Evolutionary conservation across 2,329 filamentous ascomycete genomes (phyloP).

Genomic region (Sporothrix sp.): DNA sequence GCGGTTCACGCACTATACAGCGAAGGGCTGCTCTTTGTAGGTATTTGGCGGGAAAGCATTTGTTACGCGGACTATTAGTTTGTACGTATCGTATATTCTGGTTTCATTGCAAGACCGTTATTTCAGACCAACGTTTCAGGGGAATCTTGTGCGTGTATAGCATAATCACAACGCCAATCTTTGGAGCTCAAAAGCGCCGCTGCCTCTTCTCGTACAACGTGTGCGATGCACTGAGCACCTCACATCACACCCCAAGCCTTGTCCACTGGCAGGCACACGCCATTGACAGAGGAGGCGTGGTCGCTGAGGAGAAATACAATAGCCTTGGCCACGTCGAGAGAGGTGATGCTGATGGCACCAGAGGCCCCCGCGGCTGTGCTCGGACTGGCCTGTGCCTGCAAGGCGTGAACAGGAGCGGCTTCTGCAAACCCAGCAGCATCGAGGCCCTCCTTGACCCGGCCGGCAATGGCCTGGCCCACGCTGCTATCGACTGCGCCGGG

Average conservation of each 20-base stretch:
- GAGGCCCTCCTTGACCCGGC: constrained; percentile 14
- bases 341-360: constrained; percentile 19
- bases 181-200: no score
- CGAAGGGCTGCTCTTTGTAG: no score
- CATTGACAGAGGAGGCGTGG: constrained; percentile 28
- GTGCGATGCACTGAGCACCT: no score
- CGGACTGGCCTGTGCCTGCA: constrained; percentile 20
- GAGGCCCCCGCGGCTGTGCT: constrained; percentile 13
- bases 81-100: no score
- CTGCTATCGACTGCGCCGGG: constrained; percentile 26
- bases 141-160: no score
- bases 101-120: no score
- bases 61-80: no score
- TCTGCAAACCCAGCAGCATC: constrained; percentile 22
- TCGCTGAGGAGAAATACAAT: constrained; percentile 29
- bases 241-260: constrained; percentile 28
- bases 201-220: no score
- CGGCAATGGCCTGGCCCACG: constrained; percentile 22
- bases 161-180: no score
- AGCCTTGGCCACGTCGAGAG: constrained; percentile 27
- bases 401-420: constrained; percentile 23
- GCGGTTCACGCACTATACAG: no score
- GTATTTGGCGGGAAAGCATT: no score
- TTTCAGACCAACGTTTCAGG: no score
- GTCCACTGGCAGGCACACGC: constrained; percentile 28